These are phyloP conservation scores for Petunia axillaris DNA, from an alignment of 257 asterid genomes.

Conservation along the genomic window DNA sequence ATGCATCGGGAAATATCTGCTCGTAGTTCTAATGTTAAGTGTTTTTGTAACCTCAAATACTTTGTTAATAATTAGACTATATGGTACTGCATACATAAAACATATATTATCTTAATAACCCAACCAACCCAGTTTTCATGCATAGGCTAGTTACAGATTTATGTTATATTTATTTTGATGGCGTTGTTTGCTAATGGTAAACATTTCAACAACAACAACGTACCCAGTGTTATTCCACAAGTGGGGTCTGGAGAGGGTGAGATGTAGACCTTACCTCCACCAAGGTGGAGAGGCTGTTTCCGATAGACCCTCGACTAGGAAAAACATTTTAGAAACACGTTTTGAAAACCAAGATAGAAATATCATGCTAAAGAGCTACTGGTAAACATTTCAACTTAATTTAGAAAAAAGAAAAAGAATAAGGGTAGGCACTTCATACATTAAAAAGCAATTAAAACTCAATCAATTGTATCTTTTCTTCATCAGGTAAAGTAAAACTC, in stretches of 20 bases:
- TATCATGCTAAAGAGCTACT: too few relatives aligned
- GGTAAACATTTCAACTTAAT: neutral
- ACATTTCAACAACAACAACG: too few relatives aligned
- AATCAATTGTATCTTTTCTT: neutral
- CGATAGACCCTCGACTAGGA: too few relatives aligned
- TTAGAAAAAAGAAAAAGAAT: neutral
- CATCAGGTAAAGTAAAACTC: neutral
- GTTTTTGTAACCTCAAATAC: constrained; percentile 6
- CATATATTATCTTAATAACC: neutral
- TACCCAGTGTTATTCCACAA: too few relatives aligned
- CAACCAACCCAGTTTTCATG: neutral
- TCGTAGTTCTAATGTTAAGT: neutral
- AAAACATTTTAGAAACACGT: too few relatives aligned
- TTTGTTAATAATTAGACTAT: neutral
- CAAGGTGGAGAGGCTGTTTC: too few relatives aligned
- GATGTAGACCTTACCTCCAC: too few relatives aligned
- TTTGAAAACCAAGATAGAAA: too few relatives aligned
- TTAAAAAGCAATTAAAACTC: neutral
- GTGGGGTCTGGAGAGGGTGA: too few relatives aligned
- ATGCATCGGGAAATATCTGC: constrained; percentile 6
- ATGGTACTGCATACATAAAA: constrained; percentile 13
- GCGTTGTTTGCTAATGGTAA: neutral
- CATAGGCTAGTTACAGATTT: constrained; percentile 7
- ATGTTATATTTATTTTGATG: neutral
- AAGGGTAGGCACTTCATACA: neutral